A percentile compares a stretch with the other conserved stretches of the same genome.
Conservation (phyloP, 495 filamentous ascomycete species). For the Glonium stellatum region DNA sequence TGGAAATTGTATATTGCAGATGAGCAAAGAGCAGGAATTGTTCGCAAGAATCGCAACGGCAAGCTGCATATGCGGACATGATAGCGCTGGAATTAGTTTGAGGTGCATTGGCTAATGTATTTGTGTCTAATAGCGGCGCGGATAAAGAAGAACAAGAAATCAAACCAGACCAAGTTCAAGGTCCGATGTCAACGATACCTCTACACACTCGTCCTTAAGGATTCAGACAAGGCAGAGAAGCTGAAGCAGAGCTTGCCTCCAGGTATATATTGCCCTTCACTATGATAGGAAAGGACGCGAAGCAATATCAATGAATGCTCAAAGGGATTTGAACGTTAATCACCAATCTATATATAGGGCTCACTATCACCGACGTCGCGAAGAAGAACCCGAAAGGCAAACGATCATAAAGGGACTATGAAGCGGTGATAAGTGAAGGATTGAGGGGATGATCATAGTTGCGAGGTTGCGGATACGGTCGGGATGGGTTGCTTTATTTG, state of each 20-base stretch:
- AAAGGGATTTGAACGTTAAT: conserved; percentile 6
- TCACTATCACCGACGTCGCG: conserved; percentile 69
- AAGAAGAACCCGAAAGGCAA: conserved; percentile 65
- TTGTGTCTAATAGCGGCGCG: conserved; percentile 60
- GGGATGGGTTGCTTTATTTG: neutral
- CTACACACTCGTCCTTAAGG: conserved; percentile 94
- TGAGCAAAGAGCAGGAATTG: no score
- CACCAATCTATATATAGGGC: conserved; percentile 45
- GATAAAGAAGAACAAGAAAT: conserved; percentile 91
- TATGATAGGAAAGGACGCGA: neutral
- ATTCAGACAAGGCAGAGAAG: conserved; percentile 99
- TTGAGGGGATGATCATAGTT: neutral
- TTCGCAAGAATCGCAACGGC: no score
- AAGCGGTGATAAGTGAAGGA: neutral
- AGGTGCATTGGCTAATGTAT: neutral
- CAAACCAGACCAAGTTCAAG: conserved; percentile 98
- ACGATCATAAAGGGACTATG: conserved; percentile 12
- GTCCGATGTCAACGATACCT: conserved; percentile 91
- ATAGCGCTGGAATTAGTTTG: neutral
- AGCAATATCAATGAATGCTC: neutral
- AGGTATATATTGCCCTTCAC: conserved; percentile 47
- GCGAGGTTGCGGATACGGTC: neutral
- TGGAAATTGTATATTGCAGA: neutral
- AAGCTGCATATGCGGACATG: neutral
- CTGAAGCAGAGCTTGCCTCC: conserved; percentile 97